Conservation (phyloP, 441 rosid species). For the Syzygium malaccense region DNA sequence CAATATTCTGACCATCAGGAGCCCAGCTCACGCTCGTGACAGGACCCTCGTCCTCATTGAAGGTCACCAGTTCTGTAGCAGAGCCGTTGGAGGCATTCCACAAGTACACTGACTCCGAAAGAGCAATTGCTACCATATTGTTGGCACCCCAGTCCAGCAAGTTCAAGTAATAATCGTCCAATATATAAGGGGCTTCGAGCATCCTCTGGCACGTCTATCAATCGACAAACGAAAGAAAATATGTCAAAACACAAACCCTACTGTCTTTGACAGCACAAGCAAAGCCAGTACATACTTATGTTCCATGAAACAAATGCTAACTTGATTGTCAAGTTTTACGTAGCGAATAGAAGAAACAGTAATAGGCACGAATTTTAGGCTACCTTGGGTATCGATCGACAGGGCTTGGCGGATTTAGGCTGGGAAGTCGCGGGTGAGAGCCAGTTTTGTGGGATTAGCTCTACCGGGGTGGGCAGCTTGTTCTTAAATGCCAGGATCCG, state of each 20-base stretch:
- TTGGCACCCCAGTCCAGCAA: constrained; percentile 45
- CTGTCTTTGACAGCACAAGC: neutral
- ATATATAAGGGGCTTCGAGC: constrained; percentile 41
- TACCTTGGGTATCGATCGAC: neutral
- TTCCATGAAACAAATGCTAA: neutral
- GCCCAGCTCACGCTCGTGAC: constrained; percentile 45
- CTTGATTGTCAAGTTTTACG: neutral
- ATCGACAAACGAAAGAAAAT: neutral
- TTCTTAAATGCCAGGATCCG: constrained; percentile 37
- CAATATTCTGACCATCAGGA: constrained; percentile 25
- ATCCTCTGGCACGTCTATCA: constrained; percentile 26
- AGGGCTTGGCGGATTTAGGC: neutral
- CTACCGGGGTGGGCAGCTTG: neutral
- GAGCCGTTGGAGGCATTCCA: constrained; percentile 25
- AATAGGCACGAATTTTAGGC: neutral
- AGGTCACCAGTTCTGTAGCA: constrained; percentile 10
- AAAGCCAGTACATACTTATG: neutral
- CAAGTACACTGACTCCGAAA: constrained; percentile 25
- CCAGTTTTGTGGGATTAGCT: neutral
- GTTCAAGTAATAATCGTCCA: constrained; percentile 33
- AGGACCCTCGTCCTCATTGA: constrained; percentile 11
- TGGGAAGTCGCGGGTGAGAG: neutral
- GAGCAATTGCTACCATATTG: constrained; percentile 36
- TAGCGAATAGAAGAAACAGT: neutral
- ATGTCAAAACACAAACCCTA: neutral